Evolutionary conservation across 2,329 filamentous ascomycete species (phyloP), one percentile per base, ranked within the genome.

Genomic region (Claviceps spartinae): DNA sequence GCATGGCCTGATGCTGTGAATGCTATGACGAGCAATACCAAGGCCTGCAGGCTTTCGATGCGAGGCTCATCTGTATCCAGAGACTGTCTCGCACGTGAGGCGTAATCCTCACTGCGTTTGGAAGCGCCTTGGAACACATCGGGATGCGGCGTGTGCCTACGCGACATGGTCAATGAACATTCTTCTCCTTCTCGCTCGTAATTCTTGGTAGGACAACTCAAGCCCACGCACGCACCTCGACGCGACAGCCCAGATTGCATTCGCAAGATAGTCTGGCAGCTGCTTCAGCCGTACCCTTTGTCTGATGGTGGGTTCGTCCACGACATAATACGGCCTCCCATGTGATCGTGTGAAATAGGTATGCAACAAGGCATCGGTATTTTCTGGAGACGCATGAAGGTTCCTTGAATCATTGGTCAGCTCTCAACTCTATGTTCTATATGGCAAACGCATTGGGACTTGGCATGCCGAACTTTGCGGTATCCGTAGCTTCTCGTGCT

Each of bases 11-110:
- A 75, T 38, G 88, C 87, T 48, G 83, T 88, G 60, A 82, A 90
- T 3, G 86, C 83, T 62, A 84, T 81, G 0, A 85, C 81, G 2
- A 95, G 76, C 9, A 95, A 73, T 46, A 95, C 69, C 16, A 91
- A 72, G 2, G 86, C 77, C 64, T 94, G 87, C 8, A 94, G 67
- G 37, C 79, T 78, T 63, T 94, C 87, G 44, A 93, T 79, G 0
- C 83, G 87, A 5, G 88, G 87, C 58, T 91, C 85, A 60, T 94
- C 88, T 8, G 82, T 79, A 63, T 93, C 86, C 16, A 94, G 75
- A 57, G 84, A 81, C 26, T 72, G 70, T 52, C 88, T 78, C 9
- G 88, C 78, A 54, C 81, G 79, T n/a, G 74, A 67, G 13, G 86
- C 83, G 63, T 86, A 87, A 40, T 89, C 83, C 52, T 89, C 80